phyloP scores from a whole-genome alignment of 2,329 filamentous ascomycete species.

The Epichloe glyceriae region DNA sequence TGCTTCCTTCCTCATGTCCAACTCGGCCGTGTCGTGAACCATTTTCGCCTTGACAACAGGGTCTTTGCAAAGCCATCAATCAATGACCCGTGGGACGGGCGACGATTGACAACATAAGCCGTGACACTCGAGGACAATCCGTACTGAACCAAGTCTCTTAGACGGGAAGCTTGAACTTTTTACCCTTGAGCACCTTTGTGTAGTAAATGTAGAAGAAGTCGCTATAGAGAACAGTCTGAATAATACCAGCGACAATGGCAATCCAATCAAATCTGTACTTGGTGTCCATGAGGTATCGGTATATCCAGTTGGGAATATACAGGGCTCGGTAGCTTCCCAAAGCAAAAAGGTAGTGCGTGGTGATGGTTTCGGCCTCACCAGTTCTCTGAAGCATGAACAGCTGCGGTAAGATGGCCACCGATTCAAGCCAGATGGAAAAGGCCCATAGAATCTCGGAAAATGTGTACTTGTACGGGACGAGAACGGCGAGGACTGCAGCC shows the following conservation, averaged over 20 bases:
- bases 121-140: not conserved
- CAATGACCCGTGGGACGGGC: not conserved
- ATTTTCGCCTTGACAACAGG: too few species aligned
- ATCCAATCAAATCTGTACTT: slow-evolving; percentile 70
- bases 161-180: slow-evolving; percentile 77
- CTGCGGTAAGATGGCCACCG: slow-evolving; percentile 91
- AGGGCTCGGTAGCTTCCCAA: slow-evolving; percentile 82
- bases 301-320: slow-evolving; percentile 99
- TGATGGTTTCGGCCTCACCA: slow-evolving; percentile 98
- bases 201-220: slow-evolving; percentile 99
- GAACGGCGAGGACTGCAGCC: slow-evolving; percentile 61
- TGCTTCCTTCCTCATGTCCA: not conserved
- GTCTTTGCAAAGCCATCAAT: not conserved
- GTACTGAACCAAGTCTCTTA: slow-evolving; percentile 26
- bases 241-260: slow-evolving; percentile 72
- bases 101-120: not conserved
- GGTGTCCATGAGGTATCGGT: slow-evolving; percentile 65
- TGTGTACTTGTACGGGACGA: slow-evolving; percentile 79
- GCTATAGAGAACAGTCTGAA: slow-evolving; percentile 92
- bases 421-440: slow-evolving; percentile 96
- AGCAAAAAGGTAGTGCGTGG: slow-evolving; percentile 93
- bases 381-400: slow-evolving; percentile 97
- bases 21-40: not conserved
- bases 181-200: slow-evolving; percentile 82
- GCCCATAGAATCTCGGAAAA: slow-evolving; percentile 85